Base-by-base conservation (phyloP, 106 monocot species). In the Platanthera guangdongensis region DNA sequence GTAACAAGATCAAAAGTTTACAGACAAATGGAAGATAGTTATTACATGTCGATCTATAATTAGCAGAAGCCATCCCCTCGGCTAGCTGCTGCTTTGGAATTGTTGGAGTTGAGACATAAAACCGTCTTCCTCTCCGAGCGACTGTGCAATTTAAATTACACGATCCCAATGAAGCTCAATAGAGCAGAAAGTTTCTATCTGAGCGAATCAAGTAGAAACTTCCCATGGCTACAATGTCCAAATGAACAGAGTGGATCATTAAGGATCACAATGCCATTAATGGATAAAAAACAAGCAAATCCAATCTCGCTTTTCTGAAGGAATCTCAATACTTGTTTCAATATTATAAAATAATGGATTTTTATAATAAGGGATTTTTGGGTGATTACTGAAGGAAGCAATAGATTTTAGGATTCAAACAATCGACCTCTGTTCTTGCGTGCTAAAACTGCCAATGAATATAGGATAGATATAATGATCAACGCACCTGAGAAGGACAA, bases 61-160 rank as follows among this genome's bases (percentile, higher is more conserved):
- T 6, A 47, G 48, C 70, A 70, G 70, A 70, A 70, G 47, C 70
- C 70, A 70, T 70, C 47, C 65, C 65, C 25, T 65, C 28, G 70
- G 70, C 69, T 70, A 25, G 47, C 47, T 70, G 45, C 70, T 70
- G 70, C 4, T 48, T 47, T 47, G 15, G 70, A 70, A 70, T 48
- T 48, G 25, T 48, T 7, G 47, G 70, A 45, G 7, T 70, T 6
- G 70, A 70, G 70, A 70, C 70, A 47, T 70, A 70, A 70, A 70
- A 70, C 70, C 47, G 70, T 48, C 70, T 70, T 70, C 70, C 48
- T 70, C 70, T 16, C 70, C 70, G 47, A 13, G 30, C 67, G 16
- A 12, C 15, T 15, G 13, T 7, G 47, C 39, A 39, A 39, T 39
- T 25, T 25, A 25, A 25, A 25, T 25, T 25, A 0, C 0, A 25